Base-by-base conservation (phyloP, 257 asterid genomes). In the Avicennia marina region DNA sequence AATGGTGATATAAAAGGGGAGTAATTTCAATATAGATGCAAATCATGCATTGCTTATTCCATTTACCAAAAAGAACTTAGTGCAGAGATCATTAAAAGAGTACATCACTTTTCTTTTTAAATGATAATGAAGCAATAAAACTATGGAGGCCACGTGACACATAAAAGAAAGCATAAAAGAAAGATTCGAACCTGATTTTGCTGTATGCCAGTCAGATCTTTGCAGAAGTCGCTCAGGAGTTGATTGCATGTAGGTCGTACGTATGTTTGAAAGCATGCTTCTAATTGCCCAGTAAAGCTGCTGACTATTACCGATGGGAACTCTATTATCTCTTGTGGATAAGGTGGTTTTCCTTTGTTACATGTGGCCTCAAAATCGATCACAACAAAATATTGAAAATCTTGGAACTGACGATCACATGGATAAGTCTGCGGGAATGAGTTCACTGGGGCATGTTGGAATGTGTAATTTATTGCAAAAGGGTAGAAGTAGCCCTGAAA, bases 331-430 rank as follows among this genome's bases (percentile, higher is more conserved):
- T 90, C 98, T 72, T 90, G 98, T 1, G 98, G 98, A 59, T 78
- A 73, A 46, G 88, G 90, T 62, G 49, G 73, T 47, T 72, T 84
- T 50, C 67, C 94, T 73, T 69, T 86, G 69, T 90, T 94, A 34
- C 98, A 90, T 2, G 98, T 90, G 26, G 95, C 96, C 85, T 90
- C 96, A 56, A 90, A 87, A 71, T 90, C 96, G n/a, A 90, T 82
- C 53, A 90, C 95, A 24, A 87, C 90, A 48, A 86, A 87, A 73
- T 80, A 82, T 22, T 84, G 83, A 70, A 89, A 80, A 48, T 84
- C 90, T 72, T 84, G 95, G 60, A 79, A 69, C 26, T 57, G 83
- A 68, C 45, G 67, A 32, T 79, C 80, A 47, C 62, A 67, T 38
- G 82, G 76, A 63, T 68, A 29, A 8, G 4, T 29, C 8, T 69